phyloP scores from a whole-genome alignment of 1,284 basidiomycete genomes.

The Cryptococcus sp. region DNA sequence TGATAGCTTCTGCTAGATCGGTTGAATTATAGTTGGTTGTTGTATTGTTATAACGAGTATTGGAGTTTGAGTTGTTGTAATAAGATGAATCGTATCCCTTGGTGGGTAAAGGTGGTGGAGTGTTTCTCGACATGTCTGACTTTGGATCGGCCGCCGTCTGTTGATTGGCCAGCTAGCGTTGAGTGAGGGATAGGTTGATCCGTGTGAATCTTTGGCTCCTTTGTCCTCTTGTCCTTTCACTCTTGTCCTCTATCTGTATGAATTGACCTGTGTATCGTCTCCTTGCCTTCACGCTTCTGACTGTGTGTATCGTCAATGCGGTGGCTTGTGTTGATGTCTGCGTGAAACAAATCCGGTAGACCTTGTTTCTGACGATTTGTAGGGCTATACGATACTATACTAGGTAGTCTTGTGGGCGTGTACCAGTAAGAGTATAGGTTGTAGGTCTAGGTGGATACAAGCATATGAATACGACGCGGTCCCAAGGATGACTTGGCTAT shows the following conservation, averaged over 20 bases:
- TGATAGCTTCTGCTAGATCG: slow-evolving; percentile 36
- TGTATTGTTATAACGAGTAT: not conserved
- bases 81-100: slow-evolving; percentile 12
- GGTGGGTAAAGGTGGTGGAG: slow-evolving; percentile 13
- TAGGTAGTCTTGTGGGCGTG: too few relatives aligned
- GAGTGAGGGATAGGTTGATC: not conserved
- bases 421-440: too few relatives aligned
- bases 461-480: too few relatives aligned
- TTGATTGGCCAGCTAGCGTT: too few relatives aligned
- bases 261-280: not conserved
- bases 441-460: too few relatives aligned
- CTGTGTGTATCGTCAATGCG: too few relatives aligned
- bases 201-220: not conserved
- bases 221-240: not conserved
- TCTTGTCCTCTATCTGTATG: not conserved
- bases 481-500: too few relatives aligned
- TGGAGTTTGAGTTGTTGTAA: slow-evolving; percentile 3
- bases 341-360: too few relatives aligned
- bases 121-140: not conserved
- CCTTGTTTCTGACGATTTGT: too few relatives aligned
- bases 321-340: too few relatives aligned
- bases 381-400: too few relatives aligned
- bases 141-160: too few relatives aligned
- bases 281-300: not conserved
- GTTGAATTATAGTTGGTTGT: not conserved